Percentiles rank a stretch among this genome's conserved stretches.
Conservation (phyloP, 176 grass and related monocot species). For the Eragrostis curvula region DNA sequence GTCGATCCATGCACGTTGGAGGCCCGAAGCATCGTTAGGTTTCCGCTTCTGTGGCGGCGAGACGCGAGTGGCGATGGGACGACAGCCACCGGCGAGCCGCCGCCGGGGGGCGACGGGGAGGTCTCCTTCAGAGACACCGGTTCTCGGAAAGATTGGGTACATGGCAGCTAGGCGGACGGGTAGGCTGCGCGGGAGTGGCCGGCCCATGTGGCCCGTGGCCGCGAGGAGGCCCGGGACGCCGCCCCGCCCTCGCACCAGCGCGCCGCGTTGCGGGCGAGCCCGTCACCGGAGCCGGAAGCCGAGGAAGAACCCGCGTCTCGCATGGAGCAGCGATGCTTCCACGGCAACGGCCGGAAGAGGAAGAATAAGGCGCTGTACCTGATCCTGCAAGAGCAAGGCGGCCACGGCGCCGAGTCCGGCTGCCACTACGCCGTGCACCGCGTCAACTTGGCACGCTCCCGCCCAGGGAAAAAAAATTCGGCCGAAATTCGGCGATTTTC, state of each 20-base stretch:
- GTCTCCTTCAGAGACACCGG: background rate
- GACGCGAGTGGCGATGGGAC: background rate
- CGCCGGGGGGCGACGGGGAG: background rate
- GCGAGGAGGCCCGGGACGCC: background rate
- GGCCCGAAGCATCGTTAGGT: background rate
- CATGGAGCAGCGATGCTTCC: background rate
- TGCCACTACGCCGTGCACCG: constrained; percentile 12
- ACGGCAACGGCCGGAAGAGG: background rate
- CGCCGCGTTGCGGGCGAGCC: constrained; percentile 4
- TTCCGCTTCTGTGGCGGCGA: background rate
- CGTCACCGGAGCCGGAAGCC: background rate
- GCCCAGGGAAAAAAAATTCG: too few relatives aligned
- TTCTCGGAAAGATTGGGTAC: background rate
- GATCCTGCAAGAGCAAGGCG: background rate
- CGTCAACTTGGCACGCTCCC: constrained; percentile 4
- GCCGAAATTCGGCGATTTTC: too few relatives aligned
- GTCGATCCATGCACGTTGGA: background rate
- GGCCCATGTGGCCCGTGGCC: too few relatives aligned
- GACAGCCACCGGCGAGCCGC: background rate
- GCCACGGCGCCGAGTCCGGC: background rate
- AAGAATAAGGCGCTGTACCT: constrained; percentile 4
- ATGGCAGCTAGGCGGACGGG: background rate
- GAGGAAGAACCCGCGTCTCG: background rate
- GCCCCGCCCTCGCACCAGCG: background rate
- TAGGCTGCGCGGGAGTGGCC: background rate